Conservation (phyloP, 495 filamentous ascomycete genomes). For the Hypoxylon intermedium region DNA sequence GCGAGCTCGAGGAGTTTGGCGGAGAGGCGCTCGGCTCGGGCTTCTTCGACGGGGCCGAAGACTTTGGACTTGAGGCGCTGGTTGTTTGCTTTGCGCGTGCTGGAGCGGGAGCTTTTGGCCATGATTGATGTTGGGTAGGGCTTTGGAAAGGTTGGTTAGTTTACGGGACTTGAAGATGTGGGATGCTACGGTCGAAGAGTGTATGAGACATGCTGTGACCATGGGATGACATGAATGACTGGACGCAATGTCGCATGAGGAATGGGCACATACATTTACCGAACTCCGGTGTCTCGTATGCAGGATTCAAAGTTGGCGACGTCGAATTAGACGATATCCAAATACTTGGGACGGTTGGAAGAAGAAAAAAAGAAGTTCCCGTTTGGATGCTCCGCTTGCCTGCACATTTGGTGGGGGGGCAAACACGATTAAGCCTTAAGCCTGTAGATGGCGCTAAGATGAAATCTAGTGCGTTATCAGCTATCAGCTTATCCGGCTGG, state of each 20-base stretch:
- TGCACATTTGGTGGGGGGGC: conserved; percentile 13
- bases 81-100: conserved; percentile 78
- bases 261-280: too few relatives aligned
- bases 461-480: conserved; percentile 5
- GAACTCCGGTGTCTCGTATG: neutral
- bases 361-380: conserved; percentile 5
- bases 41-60: conserved; percentile 79
- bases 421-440: conserved; percentile 18
- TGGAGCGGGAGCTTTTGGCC: conserved; percentile 83
- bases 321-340: conserved; percentile 5
- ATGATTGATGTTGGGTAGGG: conserved; percentile 51
- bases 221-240: too few relatives aligned
- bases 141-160: neutral
- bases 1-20: conserved; percentile 80
- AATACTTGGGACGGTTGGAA: too few relatives aligned
- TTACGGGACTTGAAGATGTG: neutral
- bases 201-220: too few relatives aligned
- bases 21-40: conserved; percentile 77
- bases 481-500: too few relatives aligned
- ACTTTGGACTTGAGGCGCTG: conserved; percentile 74
- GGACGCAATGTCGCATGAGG: too few relatives aligned
- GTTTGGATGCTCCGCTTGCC: conserved; percentile 8
- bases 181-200: too few relatives aligned
- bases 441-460: conserved; percentile 35
- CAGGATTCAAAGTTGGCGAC: neutral